Conservation (phyloP, 495 filamentous ascomycete genomes). For the Aspergillus campestris region DNA sequence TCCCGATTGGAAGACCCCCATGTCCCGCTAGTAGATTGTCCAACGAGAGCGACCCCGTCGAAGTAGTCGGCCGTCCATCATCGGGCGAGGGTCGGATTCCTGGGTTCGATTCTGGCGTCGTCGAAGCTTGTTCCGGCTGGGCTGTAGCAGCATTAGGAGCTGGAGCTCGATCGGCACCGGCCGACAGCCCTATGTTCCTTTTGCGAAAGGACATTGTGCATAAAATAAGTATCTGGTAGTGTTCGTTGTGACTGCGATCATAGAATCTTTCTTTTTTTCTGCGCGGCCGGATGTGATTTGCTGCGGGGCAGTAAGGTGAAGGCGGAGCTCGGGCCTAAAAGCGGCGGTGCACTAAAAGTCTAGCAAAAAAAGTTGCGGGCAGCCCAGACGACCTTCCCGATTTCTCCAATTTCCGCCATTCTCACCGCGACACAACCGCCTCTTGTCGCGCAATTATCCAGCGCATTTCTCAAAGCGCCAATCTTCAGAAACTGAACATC, state of each 20-base stretch:
- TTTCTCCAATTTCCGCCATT: too few relatives aligned
- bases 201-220: slow-evolving; percentile 83
- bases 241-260: neutral
- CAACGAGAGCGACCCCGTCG: slow-evolving; percentile 77
- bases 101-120: slow-evolving; percentile 37
- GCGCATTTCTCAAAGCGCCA: too few relatives aligned
- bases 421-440: too few relatives aligned
- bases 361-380: slow-evolving; percentile 51
- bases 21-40: slow-evolving; percentile 83
- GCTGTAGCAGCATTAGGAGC: slow-evolving; percentile 17
- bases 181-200: slow-evolving; percentile 64
- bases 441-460: too few relatives aligned
- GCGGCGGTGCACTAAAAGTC: slow-evolving; percentile 20
- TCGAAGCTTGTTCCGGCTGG: slow-evolving; percentile 22
- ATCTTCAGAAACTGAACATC: too few relatives aligned
- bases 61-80: slow-evolving; percentile 82
- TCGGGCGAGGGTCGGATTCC: slow-evolving; percentile 83
- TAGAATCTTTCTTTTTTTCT: slow-evolving; percentile 4
- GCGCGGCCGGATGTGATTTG: slow-evolving; percentile 7
- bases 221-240: slow-evolving; percentile 39
- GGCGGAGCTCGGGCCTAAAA: slow-evolving; percentile 11
- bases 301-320: slow-evolving; percentile 16
- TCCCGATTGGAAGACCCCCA: slow-evolving; percentile 78
- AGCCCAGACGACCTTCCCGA: too few relatives aligned
- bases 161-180: slow-evolving; percentile 26